phyloP scores from a whole-genome alignment of 2,329 filamentous ascomycete species.

The Penicillium sp. region DNA sequence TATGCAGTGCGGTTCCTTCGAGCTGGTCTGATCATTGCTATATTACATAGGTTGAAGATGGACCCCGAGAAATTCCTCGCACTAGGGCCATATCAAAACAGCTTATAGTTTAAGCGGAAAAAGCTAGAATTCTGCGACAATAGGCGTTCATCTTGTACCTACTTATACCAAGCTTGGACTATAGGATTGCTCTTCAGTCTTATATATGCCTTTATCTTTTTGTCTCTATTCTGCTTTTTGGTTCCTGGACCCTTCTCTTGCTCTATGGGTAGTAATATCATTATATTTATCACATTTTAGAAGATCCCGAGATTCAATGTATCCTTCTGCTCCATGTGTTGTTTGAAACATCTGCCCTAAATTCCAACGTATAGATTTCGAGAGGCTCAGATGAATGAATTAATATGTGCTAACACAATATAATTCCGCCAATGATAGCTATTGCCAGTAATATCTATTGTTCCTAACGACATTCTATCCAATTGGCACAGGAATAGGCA shows the following conservation, averaged over 20 bases:
- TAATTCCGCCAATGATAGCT: not conserved
- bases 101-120: not conserved
- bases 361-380: not conserved
- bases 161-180: not conserved
- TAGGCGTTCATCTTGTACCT: not conserved
- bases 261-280: not conserved
- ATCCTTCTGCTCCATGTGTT: not conserved
- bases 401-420: not conserved
- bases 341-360: not conserved
- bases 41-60: not conserved
- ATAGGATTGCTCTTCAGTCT: not conserved
- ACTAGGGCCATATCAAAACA: not conserved
- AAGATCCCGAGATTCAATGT: not conserved
- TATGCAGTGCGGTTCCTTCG: not conserved
- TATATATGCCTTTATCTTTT: not conserved
- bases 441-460: not conserved
- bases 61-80: too few species aligned
- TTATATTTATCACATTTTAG: too few species aligned
- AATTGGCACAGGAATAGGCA: not conserved
- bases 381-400: not conserved
- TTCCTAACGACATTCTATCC: not conserved
- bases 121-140: not conserved
- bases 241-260: rapidly evolving
- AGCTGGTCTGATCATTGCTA: not conserved
- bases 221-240: not conserved